phyloP scores from a whole-genome alignment of 805 yeast genomes.

The Saccharomycopsis oosterbeekiorum region DNA sequence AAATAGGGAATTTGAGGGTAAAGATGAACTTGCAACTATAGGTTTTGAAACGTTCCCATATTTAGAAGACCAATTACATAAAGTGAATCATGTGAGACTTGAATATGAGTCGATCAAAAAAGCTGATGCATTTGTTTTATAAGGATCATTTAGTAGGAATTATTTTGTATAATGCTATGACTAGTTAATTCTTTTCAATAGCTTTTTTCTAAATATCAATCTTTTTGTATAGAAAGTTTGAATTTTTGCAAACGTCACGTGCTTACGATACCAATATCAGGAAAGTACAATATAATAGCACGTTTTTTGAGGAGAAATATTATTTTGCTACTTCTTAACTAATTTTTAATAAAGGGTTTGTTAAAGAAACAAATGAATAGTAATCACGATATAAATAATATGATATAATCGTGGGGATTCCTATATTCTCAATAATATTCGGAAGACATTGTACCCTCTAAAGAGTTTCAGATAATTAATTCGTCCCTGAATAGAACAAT shows the following conservation, averaged over 20 bases:
- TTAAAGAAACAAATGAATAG: too few relatives aligned
- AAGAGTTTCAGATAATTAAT: not conserved
- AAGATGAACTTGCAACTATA: not conserved
- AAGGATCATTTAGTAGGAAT: not conserved
- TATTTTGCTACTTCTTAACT: too few relatives aligned
- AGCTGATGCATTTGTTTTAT: not conserved
- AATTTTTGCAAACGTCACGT: too few relatives aligned
- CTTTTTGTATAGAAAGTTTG: too few relatives aligned
- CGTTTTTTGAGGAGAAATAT: too few relatives aligned
- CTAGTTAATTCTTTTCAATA: not conserved
- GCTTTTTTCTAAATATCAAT: not conserved
- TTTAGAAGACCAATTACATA: conserved; percentile 8
- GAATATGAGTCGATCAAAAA: conserved; percentile 12
- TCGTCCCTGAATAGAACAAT: not conserved
- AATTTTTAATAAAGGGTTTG: too few relatives aligned
- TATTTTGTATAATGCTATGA: not conserved
- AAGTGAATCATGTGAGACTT: conserved; percentile 12
- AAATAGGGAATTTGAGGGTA: not conserved
- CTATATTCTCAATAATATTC: not conserved
- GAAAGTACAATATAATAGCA: too few relatives aligned
- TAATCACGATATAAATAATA: too few relatives aligned
- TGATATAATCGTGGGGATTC: too few relatives aligned
- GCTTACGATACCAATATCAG: too few relatives aligned
- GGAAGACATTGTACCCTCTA: not conserved
- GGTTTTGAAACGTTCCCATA: conserved; percentile 1